A percentile compares a stretch with the other conserved stretches of the same genome.
Conservation (phyloP, 805 yeast species). For the Blastobotrys peoriensis region DNA sequence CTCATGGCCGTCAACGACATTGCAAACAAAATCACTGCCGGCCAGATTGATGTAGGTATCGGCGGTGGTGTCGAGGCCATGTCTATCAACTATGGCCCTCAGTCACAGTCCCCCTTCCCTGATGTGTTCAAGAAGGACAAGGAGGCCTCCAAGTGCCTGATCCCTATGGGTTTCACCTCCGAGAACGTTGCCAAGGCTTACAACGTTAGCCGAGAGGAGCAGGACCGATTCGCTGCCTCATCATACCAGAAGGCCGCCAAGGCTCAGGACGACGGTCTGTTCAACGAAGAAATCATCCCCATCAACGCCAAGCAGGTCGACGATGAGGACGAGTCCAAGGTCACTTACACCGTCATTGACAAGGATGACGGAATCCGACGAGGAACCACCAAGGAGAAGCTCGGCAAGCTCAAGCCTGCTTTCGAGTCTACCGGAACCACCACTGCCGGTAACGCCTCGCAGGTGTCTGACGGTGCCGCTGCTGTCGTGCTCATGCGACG, state of each 20-base stretch:
- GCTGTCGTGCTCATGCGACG: conserved; percentile 81
- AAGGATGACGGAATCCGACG: conserved; percentile 88
- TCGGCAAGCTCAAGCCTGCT: conserved; percentile 78
- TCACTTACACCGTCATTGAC: conserved; percentile 45
- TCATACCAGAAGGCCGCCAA: conserved; percentile 80
- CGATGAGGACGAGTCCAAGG: conserved; percentile 59
- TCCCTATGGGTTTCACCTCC: conserved; percentile 96
- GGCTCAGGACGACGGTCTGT: conserved; percentile 67
- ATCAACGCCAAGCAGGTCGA: conserved; percentile 44
- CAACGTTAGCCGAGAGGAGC: conserved; percentile 58
- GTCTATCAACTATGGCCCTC: conserved; percentile 85
- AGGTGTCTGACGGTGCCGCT: conserved; percentile 93
- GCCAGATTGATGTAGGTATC: conserved; percentile 86
- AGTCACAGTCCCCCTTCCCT: conserved; percentile 59
- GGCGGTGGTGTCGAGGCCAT: conserved; percentile 94
- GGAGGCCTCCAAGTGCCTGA: conserved; percentile 66
- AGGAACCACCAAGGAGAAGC: conserved; percentile 73
- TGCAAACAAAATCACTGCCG: conserved; percentile 79
- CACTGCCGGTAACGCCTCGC: conserved; percentile 96
- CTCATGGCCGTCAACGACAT: conserved; percentile 84
- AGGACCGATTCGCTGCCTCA: conserved; percentile 83
- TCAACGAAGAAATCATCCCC: conserved; percentile 86
- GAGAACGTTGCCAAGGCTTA: conserved; percentile 79
- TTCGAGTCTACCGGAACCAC: conserved; percentile 80
- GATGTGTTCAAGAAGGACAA: conserved; percentile 38